These are phyloP conservation scores for Corchorus capsularis DNA, from an alignment of 345 rosid genomes.

Conservation along the genomic window DNA sequence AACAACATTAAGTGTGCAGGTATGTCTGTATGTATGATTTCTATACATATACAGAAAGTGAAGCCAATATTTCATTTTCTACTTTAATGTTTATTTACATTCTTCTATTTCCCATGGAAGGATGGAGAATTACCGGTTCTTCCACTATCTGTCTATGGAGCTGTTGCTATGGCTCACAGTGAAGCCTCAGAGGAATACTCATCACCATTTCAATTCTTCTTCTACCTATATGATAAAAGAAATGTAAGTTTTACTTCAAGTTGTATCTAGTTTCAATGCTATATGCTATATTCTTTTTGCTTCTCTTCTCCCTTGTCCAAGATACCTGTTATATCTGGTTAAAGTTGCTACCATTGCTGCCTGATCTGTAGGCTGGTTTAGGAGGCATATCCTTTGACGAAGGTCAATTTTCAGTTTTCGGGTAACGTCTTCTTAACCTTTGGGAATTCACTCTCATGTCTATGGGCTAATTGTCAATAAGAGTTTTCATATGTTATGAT, in stretches of 20 bases:
- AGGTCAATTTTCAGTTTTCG: conserved; percentile 91
- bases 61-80: neutral
- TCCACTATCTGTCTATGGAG: conserved; percentile 86
- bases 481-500: neutral
- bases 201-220: conserved; percentile 87
- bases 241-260: conserved; percentile 47
- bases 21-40: conserved; percentile 18
- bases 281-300: neutral
- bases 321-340: neutral
- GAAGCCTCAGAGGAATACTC: conserved; percentile 86
- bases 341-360: conserved; percentile 11
- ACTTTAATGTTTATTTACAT: neutral
- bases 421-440: conserved; percentile 42
- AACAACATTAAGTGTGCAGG: conserved; percentile 78
- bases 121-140: conserved; percentile 92
- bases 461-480: neutral
- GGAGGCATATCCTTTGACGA: conserved; percentile 97
- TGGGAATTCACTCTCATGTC: too few relatives aligned
- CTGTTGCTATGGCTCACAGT: conserved; percentile 91
- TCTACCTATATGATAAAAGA: conserved; percentile 89
- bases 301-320: neutral
- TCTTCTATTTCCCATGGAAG: conserved; percentile 35
- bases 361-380: conserved; percentile 61
- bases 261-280: neutral
- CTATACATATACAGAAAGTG: neutral